Conservation (phyloP, 2,329 filamentous ascomycete species). For the Verticillium klebahnii region DNA sequence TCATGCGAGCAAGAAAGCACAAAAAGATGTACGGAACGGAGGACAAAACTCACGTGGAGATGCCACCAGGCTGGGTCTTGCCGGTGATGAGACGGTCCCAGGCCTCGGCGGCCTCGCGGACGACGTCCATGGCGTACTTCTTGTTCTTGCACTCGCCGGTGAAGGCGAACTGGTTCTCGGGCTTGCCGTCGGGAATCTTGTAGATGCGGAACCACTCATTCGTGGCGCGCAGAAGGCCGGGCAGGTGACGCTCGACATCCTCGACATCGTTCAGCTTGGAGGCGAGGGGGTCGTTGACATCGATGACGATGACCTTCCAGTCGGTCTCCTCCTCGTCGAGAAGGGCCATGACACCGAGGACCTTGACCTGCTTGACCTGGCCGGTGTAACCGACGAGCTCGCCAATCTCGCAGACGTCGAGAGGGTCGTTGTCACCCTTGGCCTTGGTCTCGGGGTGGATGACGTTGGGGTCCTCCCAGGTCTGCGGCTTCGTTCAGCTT, state of each 20-base stretch:
- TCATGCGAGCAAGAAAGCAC: background rate
- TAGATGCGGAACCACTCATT: conserved; percentile 99
- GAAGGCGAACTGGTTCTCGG: conserved; percentile 99
- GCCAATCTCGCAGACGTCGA: conserved; percentile 99
- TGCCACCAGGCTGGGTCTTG: conserved; percentile 72
- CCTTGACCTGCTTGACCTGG: conserved; percentile 99
- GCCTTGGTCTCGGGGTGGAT: conserved; percentile 98
- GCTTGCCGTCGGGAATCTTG: conserved; percentile 99
- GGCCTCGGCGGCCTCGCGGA: conserved; percentile 92
- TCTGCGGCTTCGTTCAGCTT: conserved; percentile 47
- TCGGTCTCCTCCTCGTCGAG: conserved; percentile 99
- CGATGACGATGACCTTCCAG: conserved; percentile 99
- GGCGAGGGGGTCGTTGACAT: conserved; percentile 94
- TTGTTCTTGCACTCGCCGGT: conserved; percentile 99
- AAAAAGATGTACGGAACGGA: background rate
- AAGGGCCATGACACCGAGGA: conserved; percentile 97
- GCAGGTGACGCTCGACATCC: conserved; percentile 97
- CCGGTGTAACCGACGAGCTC: conserved; percentile 95
- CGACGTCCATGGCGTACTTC: conserved; percentile 94
- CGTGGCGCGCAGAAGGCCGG: conserved; percentile 91
- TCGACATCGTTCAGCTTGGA: conserved; percentile 97
- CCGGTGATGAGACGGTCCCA: conserved; percentile 96
- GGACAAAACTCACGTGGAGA: conserved; percentile 67
- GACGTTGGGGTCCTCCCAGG: conserved; percentile 97
- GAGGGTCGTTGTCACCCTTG: conserved; percentile 98